These are phyloP conservation scores for Ogataea siamensis DNA, from an alignment of 805 yeast genomes.

Conservation along the genomic window DNA sequence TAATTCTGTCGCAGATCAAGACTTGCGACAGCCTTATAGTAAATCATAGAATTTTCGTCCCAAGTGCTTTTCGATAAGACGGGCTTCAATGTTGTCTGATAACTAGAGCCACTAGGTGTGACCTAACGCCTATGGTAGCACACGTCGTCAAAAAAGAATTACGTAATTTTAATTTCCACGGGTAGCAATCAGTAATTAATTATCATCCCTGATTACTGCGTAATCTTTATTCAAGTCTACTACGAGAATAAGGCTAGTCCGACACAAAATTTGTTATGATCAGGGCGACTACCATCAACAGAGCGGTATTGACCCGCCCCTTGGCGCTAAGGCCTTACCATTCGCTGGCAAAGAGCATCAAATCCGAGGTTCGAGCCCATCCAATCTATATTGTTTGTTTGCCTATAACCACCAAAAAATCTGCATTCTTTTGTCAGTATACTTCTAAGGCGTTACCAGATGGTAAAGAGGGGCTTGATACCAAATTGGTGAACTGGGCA, in stretches of 20 bases:
- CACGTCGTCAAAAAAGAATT: no score
- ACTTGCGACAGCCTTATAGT: no score
- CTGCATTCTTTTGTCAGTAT: constrained; percentile 70
- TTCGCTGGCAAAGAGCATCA: constrained; percentile 3
- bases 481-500: constrained; percentile 47
- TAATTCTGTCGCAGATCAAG: no score
- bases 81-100: no score
- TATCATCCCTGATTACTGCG: no score
- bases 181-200: background rate
- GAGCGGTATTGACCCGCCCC: background rate
- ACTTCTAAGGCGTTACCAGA: constrained; percentile 35
- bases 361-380: constrained; percentile 8
- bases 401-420: constrained; percentile 63
- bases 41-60: no score
- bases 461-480: constrained; percentile 36
- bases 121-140: no score
- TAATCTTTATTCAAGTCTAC: no score
- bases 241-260: no score
- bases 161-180: background rate
- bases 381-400: constrained; percentile 61
- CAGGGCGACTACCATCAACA: background rate
- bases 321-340: background rate
- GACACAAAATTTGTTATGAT: background rate
- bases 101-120: no score
- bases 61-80: no score